A percentile compares a stretch with the other conserved stretches of the same genome.
Evolutionary conservation across 2,329 filamentous ascomycete genomes (phyloP).

Genomic region (Colletotrichum cereale): DNA sequence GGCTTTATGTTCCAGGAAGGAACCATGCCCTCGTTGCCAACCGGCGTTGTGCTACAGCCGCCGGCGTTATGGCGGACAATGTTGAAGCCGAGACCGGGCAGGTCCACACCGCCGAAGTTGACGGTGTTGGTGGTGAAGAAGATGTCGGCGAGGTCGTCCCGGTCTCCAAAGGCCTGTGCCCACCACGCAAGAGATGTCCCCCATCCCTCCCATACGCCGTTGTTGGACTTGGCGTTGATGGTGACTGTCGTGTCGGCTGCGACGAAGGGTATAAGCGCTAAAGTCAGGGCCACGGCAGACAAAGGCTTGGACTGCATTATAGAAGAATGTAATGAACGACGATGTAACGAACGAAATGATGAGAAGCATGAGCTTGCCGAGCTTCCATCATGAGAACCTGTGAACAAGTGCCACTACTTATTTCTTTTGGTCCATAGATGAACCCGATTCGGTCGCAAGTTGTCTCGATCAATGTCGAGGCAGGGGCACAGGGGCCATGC

Average conservation of each 20-base stretch:
- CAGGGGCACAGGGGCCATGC: background rate
- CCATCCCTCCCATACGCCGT: conserved; percentile 59
- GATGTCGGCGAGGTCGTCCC: conserved; percentile 55
- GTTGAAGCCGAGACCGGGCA: conserved; percentile 57
- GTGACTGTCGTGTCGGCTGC: conserved; percentile 14
- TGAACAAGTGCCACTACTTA: background rate
- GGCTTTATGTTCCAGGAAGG: conserved; percentile 52
- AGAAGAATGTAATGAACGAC: background rate
- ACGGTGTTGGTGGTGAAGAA: conserved; percentile 54
- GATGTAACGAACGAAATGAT: background rate
- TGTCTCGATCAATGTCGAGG: background rate
- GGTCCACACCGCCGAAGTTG: conserved; percentile 44
- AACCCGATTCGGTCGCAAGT: background rate
- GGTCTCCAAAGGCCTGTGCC: conserved; percentile 55
- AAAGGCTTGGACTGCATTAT: conserved; percentile 15
- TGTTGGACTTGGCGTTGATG: conserved; percentile 46
- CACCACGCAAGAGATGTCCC: conserved; percentile 59
- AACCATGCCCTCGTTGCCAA: conserved; percentile 50
- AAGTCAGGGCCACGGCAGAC: conserved; percentile 1
- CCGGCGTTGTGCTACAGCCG: conserved; percentile 50
- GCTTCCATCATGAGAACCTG: background rate
- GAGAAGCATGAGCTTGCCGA: background rate
- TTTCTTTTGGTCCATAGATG: background rate
- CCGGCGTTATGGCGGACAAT: conserved; percentile 60
- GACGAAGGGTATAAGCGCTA: background rate